Percentiles rank a stretch among this genome's conserved stretches.
Evolutionary conservation across 805 yeast genomes (phyloP).

Genomic region (Metschnikowia similis): DNA sequence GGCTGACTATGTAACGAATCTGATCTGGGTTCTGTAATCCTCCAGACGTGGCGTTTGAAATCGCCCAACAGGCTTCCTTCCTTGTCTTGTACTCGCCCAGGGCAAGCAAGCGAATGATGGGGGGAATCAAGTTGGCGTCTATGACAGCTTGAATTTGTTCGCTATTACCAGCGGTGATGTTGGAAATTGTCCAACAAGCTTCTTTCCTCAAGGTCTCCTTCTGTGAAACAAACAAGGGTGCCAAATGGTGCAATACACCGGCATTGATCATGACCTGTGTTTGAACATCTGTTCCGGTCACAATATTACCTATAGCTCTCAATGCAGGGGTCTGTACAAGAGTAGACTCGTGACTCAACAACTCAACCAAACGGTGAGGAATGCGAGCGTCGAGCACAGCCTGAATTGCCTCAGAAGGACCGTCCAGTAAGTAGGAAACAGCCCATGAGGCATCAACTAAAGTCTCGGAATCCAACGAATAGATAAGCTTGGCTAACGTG

Average conservation of each 20-base stretch:
- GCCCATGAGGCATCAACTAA: constrained; percentile 99
- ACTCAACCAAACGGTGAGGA: constrained; percentile 89
- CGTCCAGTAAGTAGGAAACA: constrained; percentile 89
- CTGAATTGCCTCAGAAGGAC: constrained; percentile 88
- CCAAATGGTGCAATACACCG: constrained; percentile 84
- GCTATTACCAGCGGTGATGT: constrained; percentile 95
- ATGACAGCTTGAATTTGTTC: constrained; percentile 97
- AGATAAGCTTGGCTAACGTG: constrained; percentile 84
- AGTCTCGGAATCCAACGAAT: constrained; percentile 87
- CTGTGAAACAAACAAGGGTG: constrained; percentile 71
- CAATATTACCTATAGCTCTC: constrained; percentile 96
- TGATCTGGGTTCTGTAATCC: constrained; percentile 90
- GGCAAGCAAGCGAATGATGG: constrained; percentile 70
- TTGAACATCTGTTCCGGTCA: constrained; percentile 93
- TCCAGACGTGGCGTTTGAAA: constrained; percentile 95
- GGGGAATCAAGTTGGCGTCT: constrained; percentile 90
- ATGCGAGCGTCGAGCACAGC: constrained; percentile 96
- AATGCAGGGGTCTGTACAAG: constrained; percentile 94
- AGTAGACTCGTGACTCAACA: constrained; percentile 77
- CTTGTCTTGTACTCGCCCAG: constrained; percentile 92
- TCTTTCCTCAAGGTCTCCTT: constrained; percentile 94
- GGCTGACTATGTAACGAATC: constrained; percentile 85
- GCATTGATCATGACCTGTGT: constrained; percentile 92
- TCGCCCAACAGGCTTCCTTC: constrained; percentile 99
- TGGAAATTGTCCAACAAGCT: constrained; percentile 98